Base-by-base conservation (phyloP, 1,284 basidiomycete species). In the Cryptococcus sp. region DNA sequence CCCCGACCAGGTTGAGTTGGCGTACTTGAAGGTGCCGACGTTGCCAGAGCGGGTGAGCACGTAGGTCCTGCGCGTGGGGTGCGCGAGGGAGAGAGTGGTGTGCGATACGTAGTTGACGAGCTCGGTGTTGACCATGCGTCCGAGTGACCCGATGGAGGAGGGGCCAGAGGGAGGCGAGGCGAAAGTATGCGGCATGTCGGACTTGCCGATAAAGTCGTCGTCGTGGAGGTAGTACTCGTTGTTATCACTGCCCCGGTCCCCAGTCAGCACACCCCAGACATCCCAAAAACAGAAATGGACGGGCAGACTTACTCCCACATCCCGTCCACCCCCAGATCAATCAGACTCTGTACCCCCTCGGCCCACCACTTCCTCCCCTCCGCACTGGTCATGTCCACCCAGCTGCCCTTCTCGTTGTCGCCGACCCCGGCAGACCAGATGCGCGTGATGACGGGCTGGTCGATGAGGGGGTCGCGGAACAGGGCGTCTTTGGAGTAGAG, bases 211-310 rank as follows among this genome's bases (percentile, higher is more conserved):
- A 59, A 73, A 78, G 13, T 61, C 67, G 59, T 78, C 77, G 48
- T 78, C 76, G 49, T 77, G 77, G 8, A 78, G 69, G 37, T 71
- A 71, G 55, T 69, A 79, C 60, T 79, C 78, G 70, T 78, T 77
- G 71, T 79, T 79, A 62, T 79, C 78, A 62, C 75, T 77, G 52
- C 28, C n/a, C n/a, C n/a, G n/a, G 28, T 33, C 28, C 9, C 28
- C 28, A 9, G 16, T 21, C 16, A 43, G 40, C 40, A 43, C 40
- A 1, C 4, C 52, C 57, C 49, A 63, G 55, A 39, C 13, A 43
- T 53, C 38, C 4, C 12, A 4, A 16, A 24, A 28, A 33, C n/a
- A 23, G 47, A 50, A 16, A 16, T 18, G n/a, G 8, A 1, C 38
- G 21, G 21, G 21, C 18, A 16, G 1, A 67, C 74, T 63, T 60